Evolutionary conservation across 2,329 filamentous ascomycete genomes (phyloP).

Genomic region (Tympanopsis confertula): DNA sequence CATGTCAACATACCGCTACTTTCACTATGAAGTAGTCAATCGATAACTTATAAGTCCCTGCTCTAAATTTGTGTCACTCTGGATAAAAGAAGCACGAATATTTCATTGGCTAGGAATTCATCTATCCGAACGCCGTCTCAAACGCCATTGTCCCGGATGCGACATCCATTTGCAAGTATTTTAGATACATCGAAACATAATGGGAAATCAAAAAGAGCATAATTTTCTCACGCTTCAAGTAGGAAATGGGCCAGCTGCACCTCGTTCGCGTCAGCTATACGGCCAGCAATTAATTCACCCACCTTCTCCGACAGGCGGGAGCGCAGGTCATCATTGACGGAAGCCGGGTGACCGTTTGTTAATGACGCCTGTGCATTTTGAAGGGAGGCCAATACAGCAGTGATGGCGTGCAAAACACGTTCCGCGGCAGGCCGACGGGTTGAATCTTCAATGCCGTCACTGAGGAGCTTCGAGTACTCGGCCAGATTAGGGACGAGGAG

Average conservation of each 20-base stretch:
- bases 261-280: neutral
- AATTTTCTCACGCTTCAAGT: neutral
- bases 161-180: no score
- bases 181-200: no score
- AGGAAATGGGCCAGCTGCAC: neutral
- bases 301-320: neutral
- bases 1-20: no score
- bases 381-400: neutral
- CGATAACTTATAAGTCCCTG: no score
- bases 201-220: no score
- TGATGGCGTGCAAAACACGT: neutral
- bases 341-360: neutral
- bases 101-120: no score
- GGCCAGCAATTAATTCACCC: neutral
- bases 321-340: neutral
- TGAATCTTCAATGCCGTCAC: neutral
- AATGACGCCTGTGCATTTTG: neutral
- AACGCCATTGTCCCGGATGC: no score
- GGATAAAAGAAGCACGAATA: no score
- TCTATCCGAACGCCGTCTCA: no score
- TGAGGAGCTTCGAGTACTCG: conserved; percentile 8
- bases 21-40: no score
- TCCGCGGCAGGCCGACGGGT: neutral
- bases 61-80: no score
- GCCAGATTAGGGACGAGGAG: conserved; percentile 44